Percentiles rank a stretch among this genome's conserved stretches.
Conservation (phyloP, 768 basidiomycete genomes). For the Boletellus emodensis region DNA sequence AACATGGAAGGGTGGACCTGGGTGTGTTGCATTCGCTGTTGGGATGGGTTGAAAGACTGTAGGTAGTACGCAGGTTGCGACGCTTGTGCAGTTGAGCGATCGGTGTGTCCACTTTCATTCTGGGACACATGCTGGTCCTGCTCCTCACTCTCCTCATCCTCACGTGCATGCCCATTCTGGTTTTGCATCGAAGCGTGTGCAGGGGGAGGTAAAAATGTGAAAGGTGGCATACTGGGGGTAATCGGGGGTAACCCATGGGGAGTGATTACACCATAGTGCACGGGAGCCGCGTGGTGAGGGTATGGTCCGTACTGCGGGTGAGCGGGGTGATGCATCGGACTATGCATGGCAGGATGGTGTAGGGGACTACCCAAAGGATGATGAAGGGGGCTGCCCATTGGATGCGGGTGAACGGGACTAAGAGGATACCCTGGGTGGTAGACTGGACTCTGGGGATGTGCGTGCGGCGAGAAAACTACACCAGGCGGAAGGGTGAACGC, state of each 20-base stretch:
- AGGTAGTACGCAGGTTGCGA: conserved; percentile 12
- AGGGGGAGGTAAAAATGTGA: conserved; percentile 70
- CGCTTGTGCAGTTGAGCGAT: conserved; percentile 1
- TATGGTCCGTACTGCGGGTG: conserved; percentile 30
- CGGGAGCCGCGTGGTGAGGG: conserved; percentile 16
- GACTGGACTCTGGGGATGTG: conserved; percentile 36
- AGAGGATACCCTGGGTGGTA: conserved; percentile 36
- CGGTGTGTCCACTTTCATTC: conserved; percentile 5
- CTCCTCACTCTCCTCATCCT: conserved; percentile 2
- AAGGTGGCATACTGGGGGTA: conserved; percentile 97
- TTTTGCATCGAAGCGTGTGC: conserved; percentile 24
- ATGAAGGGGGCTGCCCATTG: conserved; percentile 37
- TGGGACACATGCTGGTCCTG: neutral
- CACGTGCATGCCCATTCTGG: conserved; percentile 17
- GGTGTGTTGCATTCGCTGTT: conserved; percentile 22
- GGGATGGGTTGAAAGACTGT: conserved; percentile 11
- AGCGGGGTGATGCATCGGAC: conserved; percentile 28
- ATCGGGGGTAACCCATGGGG: conserved; percentile 87
- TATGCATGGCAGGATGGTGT: conserved; percentile 30
- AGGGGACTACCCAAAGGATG: conserved; percentile 33
- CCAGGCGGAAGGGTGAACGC: conserved; percentile 40
- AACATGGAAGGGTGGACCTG: conserved; percentile 26
- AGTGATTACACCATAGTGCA: conserved; percentile 45
- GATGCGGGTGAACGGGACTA: conserved; percentile 24
- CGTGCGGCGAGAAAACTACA: conserved; percentile 31